Base-by-base conservation (phyloP, 768 basidiomycete genomes). In the Xerocomellus dryophilus region DNA sequence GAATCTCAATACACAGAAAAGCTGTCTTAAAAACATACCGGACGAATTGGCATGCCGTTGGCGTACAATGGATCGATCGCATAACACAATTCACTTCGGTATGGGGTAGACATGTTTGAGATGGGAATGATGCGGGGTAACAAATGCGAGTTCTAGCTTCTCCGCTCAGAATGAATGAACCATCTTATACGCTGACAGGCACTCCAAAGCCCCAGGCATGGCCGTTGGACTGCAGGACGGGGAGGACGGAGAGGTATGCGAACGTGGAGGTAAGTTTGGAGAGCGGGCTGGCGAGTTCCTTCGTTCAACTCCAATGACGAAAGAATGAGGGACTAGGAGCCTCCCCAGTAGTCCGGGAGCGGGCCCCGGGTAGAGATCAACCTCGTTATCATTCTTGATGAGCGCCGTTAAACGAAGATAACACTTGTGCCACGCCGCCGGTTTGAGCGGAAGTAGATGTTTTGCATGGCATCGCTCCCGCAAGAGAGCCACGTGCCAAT, bases 161-260 rank as follows among this genome's bases (percentile, higher is more conserved):
- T 32, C 21, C 15, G 14, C 18, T 18, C 31, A 18, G n/a, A 10
- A 3, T 18, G 21, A 4, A 15, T 14, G 27, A 7, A 40, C 17
- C 5, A 10, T 20, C 35, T 43, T 39, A 50, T 49, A 51, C 9
- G 18, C 21, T 15, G 3, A 12, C 7, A 14, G 15, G 18, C n/a
- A 3, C 38, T 60, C 57, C 57, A 59, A 11, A 14, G 20, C 32
- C 39, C 31, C 41, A 21, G 15, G 44, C 46, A 60, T 44, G 38
- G 42, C 14, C 15, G 29, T 29, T 44, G 46, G 45, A 29, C 15
- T 2, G 58, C 15, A 2, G 43, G 31, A 5, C 1, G 2, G 36
- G 31, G 57, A 41, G 46, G 32, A 15, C 17, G 42, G 57, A 39
- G 31, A 25, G 18, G 5, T 11, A 7, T 20, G 14, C 2, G 20